Evolutionary conservation across 805 yeast species (phyloP), one percentile per base, ranked within the genome.

Genomic region (Candida takata): DNA sequence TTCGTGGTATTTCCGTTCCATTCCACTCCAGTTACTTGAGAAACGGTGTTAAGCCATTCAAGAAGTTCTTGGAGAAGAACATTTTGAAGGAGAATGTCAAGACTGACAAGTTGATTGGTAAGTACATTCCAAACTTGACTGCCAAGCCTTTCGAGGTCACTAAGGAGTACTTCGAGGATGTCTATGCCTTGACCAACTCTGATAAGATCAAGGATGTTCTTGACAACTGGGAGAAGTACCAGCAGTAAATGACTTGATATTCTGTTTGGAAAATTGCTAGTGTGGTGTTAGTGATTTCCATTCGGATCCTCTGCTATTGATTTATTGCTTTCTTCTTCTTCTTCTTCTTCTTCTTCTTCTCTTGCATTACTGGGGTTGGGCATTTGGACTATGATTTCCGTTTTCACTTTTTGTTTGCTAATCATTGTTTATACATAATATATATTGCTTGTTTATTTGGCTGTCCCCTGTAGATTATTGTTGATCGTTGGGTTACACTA

Each of bases 11-110:
- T 49, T 86, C 96, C n/a, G 99, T 92, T 60, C 99, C 99, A 45
- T 92, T 92, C 97, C 99, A 92, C 69, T 87, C 97, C 20, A 81
- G 95, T n/a, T 92, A 94, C 70, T 74, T 92, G 69, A 83, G 90
- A 74, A 84, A 92, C 39, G 99, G 99, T 67, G 99, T 92, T 42
- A 90, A 88, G 67, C 98, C 98, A 55, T 92, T 92, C 85, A 88
- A 90, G 74, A 84, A 87, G 68, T 92, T 92, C 81, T 74, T 92
- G 70, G 79, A 80, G 61, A 92, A 87, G 82, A 90, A 92, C 77
- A 83, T 92, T 56, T 82, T 95, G 45, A 85, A 83, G 69, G 84
- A 86, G 53, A 94, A 96, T 33, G 92, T 92, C 48, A 90, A 90
- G 70, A 95, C 95, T 42, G 82, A 92, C 43, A 85, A 86, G 62